phyloP scores from a whole-genome alignment of 495 filamentous ascomycete species.

The Penicillium paradoxum region DNA sequence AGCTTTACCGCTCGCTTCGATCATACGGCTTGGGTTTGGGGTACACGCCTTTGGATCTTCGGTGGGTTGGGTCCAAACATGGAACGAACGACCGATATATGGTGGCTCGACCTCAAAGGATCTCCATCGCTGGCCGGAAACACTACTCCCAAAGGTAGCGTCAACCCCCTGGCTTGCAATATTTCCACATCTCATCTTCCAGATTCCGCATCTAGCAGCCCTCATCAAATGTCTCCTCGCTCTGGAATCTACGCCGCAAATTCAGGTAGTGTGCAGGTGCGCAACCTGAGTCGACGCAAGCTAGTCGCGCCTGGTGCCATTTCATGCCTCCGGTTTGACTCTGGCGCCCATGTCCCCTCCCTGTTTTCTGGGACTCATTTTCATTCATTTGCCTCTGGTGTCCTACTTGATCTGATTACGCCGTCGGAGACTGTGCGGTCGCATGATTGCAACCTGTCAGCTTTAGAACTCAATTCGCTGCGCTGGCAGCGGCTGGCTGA shows the following conservation, averaged over 20 bases:
- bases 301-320: conserved; percentile 82
- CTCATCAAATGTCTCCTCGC: conserved; percentile 45
- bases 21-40: conserved; percentile 88
- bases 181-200: conserved; percentile 38
- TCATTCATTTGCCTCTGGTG: conserved; percentile 89
- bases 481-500: conserved; percentile 93
- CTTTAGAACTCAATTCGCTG: conserved; percentile 76
- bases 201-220: conserved; percentile 37
- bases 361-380: conserved; percentile 89
- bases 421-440: conserved; percentile 77
- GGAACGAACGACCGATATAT: conserved; percentile 91
- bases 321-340: conserved; percentile 81
- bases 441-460: conserved; percentile 84
- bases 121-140: conserved; percentile 73
- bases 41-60: conserved; percentile 93
- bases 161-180: conserved; percentile 38
- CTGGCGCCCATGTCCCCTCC: conserved; percentile 80
- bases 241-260: conserved; percentile 81
- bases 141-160: conserved; percentile 60
- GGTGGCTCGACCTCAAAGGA: conserved; percentile 92
- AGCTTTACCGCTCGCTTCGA: conserved; percentile 90
- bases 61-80: conserved; percentile 90
- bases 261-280: conserved; percentile 79
- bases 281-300: conserved; percentile 63
- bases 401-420: conserved; percentile 87